Evolutionary conservation across 768 basidiomycete species (phyloP).

Genomic region (Pleurotus djamor): DNA sequence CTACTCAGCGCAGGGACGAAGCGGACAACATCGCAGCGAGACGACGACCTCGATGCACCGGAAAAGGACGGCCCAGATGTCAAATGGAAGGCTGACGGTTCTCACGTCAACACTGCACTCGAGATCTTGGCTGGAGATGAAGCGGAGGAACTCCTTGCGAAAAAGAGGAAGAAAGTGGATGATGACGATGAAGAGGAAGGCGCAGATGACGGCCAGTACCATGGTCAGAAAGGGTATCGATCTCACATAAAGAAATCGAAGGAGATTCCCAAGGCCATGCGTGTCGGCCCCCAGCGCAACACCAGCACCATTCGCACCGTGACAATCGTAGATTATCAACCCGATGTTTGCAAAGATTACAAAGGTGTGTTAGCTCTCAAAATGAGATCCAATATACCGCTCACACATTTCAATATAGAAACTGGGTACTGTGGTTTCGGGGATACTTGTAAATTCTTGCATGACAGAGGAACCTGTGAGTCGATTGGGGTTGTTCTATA

Average conservation of each 20-base stretch:
- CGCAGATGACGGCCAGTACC: constrained; percentile 84
- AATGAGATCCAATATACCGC: constrained; percentile 8
- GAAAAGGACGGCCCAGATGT: constrained; percentile 67
- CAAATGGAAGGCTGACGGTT: constrained; percentile 76
- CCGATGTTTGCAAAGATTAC: constrained; percentile 99
- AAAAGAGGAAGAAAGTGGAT: constrained; percentile 58
- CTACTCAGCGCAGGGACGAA: constrained; percentile 61
- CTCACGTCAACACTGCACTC: constrained; percentile 68
- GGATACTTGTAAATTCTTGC: constrained; percentile 98
- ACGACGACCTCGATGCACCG: constrained; percentile 50
- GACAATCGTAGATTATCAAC: constrained; percentile 96
- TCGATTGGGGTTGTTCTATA: constrained; percentile 16
- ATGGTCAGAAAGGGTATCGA: constrained; percentile 80
- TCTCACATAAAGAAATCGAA: constrained; percentile 79
- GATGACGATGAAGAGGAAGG: constrained; percentile 52
- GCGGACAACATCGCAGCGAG: constrained; percentile 56
- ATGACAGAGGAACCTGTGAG: constrained; percentile 94
- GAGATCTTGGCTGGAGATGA: constrained; percentile 85
- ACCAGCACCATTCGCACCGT: constrained; percentile 88
- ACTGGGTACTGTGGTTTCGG: constrained; percentile 99
- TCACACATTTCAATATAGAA: constrained; percentile 46
- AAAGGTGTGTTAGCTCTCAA: constrained; percentile 67
- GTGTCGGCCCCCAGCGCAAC: constrained; percentile 75
- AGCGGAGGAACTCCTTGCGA: constrained; percentile 72
- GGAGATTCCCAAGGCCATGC: constrained; percentile 87